Evolutionary conservation across 148 eudicot species (phyloP), one percentile per base, ranked within the genome.

Genomic region (Rhododendron ferrugineum): DNA sequence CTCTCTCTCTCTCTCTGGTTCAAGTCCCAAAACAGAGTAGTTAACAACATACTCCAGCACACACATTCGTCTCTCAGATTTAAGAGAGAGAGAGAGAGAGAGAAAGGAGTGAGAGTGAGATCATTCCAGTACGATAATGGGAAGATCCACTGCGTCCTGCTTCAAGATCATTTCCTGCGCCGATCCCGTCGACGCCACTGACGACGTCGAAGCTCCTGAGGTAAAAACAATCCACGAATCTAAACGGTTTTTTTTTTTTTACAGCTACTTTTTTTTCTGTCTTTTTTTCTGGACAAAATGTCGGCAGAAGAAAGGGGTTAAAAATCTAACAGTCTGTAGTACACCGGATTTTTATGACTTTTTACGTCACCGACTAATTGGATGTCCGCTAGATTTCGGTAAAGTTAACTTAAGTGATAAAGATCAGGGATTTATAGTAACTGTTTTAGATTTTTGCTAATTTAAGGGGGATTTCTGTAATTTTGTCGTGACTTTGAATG

Each of bases 121-220:
- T 47, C 82, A 83, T 54, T 83, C 15, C 6, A 78, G 68, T 44
- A 22, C 46, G 16, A 79, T 58, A 79, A 84, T 88, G 89, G 89
- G 89, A 34, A 89, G 89, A 89, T 90, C 92, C 52, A 88, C 73
- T 26, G 26, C 85, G 13, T 92, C 96, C 2, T 96, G 98, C 90
- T 92, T 96, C 84, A 96, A 93, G 93, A 89, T 96, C 87, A 93
- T 96, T 60, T 84, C 93, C 10, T 96, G 98, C 72, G 95, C 93
- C 74, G 90, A 93, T 72, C 77, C 96, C 34, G 85, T 89, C 64
- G 96, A 88, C 11, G 85, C 75, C 18, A 32, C 86, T 54, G 96
- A 92, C 73, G 93, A 88, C 66, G 87, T 86, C 72, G 82, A 83
- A 82, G 56, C 91, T 86, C 42, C 93, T 81, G 91, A 94, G 93